phyloP scores from a whole-genome alignment of 805 yeast genomes.

The Wickerhamiella nectarea region DNA sequence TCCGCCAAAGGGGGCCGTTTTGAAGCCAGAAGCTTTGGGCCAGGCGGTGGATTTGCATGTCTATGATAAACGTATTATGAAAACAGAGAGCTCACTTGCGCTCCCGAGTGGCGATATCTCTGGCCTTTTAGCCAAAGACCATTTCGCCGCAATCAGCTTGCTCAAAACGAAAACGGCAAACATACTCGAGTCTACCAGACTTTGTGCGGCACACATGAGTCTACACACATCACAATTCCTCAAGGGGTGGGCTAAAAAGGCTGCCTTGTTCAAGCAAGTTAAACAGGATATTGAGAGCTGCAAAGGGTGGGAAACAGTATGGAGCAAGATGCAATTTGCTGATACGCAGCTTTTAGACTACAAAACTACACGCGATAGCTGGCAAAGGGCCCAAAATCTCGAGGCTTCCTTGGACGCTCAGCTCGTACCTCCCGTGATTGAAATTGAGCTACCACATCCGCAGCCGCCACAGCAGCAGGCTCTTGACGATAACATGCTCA shows the following conservation, averaged over 20 bases:
- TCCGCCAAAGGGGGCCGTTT: not conserved
- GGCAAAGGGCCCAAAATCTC: not conserved
- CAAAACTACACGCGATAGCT: not conserved
- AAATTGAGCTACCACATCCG: too few species aligned
- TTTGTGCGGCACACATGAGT: not conserved
- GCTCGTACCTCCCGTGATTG: not conserved
- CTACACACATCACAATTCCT: not conserved
- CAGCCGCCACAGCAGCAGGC: too few species aligned
- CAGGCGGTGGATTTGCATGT: not conserved
- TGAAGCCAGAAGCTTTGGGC: not conserved
- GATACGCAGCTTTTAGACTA: not conserved
- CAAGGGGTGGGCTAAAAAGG: not conserved
- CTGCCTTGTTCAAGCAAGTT: not conserved
- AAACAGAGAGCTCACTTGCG: not conserved
- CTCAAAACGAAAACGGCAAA: not conserved
- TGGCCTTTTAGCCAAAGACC: too few species aligned
- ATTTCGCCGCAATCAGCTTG: not conserved
- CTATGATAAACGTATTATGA: not conserved
- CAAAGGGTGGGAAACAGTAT: not conserved
- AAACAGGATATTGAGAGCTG: not conserved
- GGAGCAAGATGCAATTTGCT: slow-evolving; percentile 8
- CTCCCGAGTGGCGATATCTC: too few species aligned
- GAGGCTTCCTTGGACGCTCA: not conserved
- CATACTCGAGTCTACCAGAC: not conserved
- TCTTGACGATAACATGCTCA: not conserved